Conservation (phyloP, 495 filamentous ascomycete genomes). For the Penicilliopsis zonata region DNA sequence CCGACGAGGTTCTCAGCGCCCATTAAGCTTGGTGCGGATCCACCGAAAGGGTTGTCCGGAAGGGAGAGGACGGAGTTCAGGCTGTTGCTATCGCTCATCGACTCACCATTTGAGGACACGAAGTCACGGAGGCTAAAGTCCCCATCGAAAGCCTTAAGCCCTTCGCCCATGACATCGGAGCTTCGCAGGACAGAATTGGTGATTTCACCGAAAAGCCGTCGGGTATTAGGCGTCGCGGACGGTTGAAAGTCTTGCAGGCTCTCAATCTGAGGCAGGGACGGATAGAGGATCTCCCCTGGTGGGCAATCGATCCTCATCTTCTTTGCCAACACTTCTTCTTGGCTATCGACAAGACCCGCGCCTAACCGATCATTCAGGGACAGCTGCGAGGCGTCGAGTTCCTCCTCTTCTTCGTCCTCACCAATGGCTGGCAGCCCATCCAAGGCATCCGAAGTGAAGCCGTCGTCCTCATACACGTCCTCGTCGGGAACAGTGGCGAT, state of each 20-base stretch:
- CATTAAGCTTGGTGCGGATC: conserved; percentile 45
- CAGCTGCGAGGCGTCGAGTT: conserved; percentile 57
- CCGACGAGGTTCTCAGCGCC: conserved; percentile 57
- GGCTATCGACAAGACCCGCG: conserved; percentile 14
- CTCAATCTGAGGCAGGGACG: conserved; percentile 31
- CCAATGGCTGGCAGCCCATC: conserved; percentile 33
- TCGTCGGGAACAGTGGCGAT: conserved; percentile 33
- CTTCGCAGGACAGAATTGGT: conserved; percentile 56
- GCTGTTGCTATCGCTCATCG: conserved; percentile 28
- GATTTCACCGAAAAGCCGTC: conserved; percentile 74
- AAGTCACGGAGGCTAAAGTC: conserved; percentile 20
- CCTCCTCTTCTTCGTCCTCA: conserved; percentile 34
- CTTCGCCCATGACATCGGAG: conserved; percentile 37
- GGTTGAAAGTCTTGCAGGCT: conserved; percentile 22
- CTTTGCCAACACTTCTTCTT: conserved; percentile 28
- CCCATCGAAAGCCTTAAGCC: conserved; percentile 13
- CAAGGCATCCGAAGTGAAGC: conserved; percentile 38
- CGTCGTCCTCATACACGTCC: conserved; percentile 34
- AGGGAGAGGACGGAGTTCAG: conserved; percentile 31
- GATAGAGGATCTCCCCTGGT: conserved; percentile 24
- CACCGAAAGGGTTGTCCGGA: conserved; percentile 24
- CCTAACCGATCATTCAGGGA: conserved; percentile 30
- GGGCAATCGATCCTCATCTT: conserved; percentile 21
- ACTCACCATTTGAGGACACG: conserved; percentile 32
- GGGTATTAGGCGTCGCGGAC: conserved; percentile 15